Evolutionary conservation across 2,329 filamentous ascomycete species (phyloP).

Genomic region (Cladophialophora immunda): DNA sequence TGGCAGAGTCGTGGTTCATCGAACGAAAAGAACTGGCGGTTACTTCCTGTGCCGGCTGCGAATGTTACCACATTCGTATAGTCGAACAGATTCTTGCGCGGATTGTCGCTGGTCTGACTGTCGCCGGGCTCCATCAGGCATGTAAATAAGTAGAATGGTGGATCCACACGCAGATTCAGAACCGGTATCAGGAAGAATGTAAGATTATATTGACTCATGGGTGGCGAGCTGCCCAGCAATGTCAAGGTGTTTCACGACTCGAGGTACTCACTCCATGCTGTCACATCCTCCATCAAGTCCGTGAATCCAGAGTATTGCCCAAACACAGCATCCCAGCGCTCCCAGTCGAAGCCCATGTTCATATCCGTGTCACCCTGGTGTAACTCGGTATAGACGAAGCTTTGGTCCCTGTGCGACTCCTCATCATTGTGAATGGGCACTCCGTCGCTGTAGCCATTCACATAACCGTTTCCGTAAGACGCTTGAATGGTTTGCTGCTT

Average conservation of each 20-base stretch:
- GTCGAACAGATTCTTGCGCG: slow-evolving; percentile 13
- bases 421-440: neutral
- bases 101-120: neutral
- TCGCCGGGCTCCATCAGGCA: neutral
- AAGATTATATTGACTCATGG: neutral
- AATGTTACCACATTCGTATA: slow-evolving; percentile 22
- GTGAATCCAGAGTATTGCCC: slow-evolving; percentile 49
- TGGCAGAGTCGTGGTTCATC: slow-evolving; percentile 12
- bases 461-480: neutral
- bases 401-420: slow-evolving; percentile 12
- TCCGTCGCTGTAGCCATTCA: slow-evolving; percentile 2
- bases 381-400: neutral
- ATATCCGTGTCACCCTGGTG: slow-evolving; percentile 13
- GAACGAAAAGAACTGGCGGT: slow-evolving; percentile 7
- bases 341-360: slow-evolving; percentile 58
- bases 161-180: neutral
- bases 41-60: slow-evolving; percentile 1
- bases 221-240: neutral
- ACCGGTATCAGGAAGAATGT: neutral
- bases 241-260: slow-evolving; percentile 13
- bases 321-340: slow-evolving; percentile 59
- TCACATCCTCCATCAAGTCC: slow-evolving; percentile 39
- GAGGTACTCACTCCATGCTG: slow-evolving; percentile 27
- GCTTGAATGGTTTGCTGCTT: neutral
- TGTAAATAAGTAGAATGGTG: neutral